Evolutionary conservation across 345 rosid species (phyloP), one percentile per base, ranked within the genome.

Genomic region (Citrus hindsii): DNA sequence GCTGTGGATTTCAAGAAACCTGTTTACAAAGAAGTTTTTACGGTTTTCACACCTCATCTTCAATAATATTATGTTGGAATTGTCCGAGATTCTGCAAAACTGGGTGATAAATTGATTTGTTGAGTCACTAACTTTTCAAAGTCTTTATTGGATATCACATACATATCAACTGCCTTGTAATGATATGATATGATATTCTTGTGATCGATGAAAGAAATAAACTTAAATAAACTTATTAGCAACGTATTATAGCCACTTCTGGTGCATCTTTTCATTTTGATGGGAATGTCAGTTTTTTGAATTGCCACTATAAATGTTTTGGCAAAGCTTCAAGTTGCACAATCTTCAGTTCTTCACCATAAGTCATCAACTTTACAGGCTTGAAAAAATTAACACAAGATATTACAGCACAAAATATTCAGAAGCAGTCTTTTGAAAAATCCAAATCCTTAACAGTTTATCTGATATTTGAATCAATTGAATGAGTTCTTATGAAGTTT

Each of bases 1-100:
- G 97, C 97, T 0, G 97, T 91, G 76, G 97, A 90, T 55, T 96
- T 96, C 88, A 94, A 94, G 91, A 94, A 89, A 83, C 89, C 94
- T 59, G 97, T 94, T 19, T 92, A 94, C 89, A 86, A 88, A 83
- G 89, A 96, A 85, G 95, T 92, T 81, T 71, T 92, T 73, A 61
- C 85, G 3, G 91, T 35, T 69, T 94, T 94, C 53, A 72, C 89
- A 67, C 89, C 92, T 30, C 79, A 92, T 87, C 92, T 96, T 51
- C 86, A 86, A 67, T 90, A 73, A 76, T 7, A 67, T 63, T 6
- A 53, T 14, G 4, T 27, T 9, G 19, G 22, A 73, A 67, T 4
- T 56, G 40, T 56, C 37, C 10, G 56, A 19, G 18, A 13, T 48
- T 2, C 53, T 27, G 19, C 37, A 5, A 32, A 38, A 27, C 71